Base-by-base conservation (phyloP, 1,284 basidiomycete genomes). In the Boletus smithii region DNA sequence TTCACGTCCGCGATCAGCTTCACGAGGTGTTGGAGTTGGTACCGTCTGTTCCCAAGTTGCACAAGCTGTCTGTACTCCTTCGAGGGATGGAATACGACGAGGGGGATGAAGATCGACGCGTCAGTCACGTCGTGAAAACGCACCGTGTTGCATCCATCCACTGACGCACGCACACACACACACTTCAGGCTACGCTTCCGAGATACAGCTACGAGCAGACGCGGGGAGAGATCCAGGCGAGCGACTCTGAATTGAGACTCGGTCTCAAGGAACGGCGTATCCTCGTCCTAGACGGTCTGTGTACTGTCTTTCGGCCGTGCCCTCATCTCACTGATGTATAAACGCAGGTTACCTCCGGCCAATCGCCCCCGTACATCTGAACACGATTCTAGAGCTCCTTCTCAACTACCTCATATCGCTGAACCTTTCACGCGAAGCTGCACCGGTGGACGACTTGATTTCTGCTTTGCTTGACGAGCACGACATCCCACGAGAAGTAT, bases 21-120 rank as follows among this genome's bases (percentile, higher is more conserved):
- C 81, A 80, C 54, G 83, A 94, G 54, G 73, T 95, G 27, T 67
- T 95, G 35, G 92, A 95, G 63, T 71, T 91, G 17, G 73, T 80
- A 0, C 85, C 86, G 0, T 68, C 76, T 23, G 77, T 92, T 0
- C 88, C 91, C 7, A 84, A 79, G 53, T 60, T 92, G 14, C 83
- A 89, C 53, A 80, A 82, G 48, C 67, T 95, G n/a, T 69, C 72
- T 4, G 64, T 68, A 0, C 63, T 90, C 10, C 68, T 94, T 36
- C 73, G 72, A 34, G 87, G 83, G 3, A 73, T 73, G 50, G 79
- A 83, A 47, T 94, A 91, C 59, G 79, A 81, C 46, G 84, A 81
- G 22, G 77, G 79, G 18, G 74, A 75, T 42, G 77, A 76, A 18
- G 71, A 72, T 31, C 66, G 69, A 71, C 42, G 60, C 46, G 65